phyloP scores from a whole-genome alignment of 75 land plant genomes.

The Isoetes taiwanensis region DNA sequence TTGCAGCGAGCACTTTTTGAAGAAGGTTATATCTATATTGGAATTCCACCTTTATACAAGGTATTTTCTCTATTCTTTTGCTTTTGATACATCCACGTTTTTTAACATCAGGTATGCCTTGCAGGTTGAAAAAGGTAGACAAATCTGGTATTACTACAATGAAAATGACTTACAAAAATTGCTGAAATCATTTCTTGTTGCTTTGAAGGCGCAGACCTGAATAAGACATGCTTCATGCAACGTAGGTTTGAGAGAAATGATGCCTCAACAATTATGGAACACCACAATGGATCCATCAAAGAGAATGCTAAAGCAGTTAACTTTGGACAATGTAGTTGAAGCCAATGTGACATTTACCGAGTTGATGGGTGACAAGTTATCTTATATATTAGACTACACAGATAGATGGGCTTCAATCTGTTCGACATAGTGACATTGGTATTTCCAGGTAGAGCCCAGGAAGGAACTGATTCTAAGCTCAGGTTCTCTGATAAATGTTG shows the following conservation, averaged over 20 bases:
- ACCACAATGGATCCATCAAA: slow-evolving; percentile 78
- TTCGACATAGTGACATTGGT: neutral
- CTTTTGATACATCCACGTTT: too few species aligned
- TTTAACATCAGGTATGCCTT: too few species aligned
- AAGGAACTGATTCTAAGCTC: slow-evolving; percentile 66
- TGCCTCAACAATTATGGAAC: slow-evolving; percentile 94
- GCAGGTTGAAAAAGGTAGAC: slow-evolving; percentile 94
- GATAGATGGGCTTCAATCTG: too few species aligned
- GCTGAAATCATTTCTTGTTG: slow-evolving; percentile 50
- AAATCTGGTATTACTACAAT: slow-evolving; percentile 69
- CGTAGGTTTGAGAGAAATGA: slow-evolving; percentile 99
- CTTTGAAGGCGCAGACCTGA: too few species aligned
- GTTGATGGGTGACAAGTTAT: slow-evolving; percentile 85
- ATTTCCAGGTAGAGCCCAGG: slow-evolving; percentile 58
- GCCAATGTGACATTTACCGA: slow-evolving; percentile 74
- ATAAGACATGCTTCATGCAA: too few species aligned
- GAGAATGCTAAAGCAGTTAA: slow-evolving; percentile 68
- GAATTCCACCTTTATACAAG: slow-evolving; percentile 97
- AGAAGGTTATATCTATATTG: slow-evolving; percentile 87
- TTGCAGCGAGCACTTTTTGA: slow-evolving; percentile 85
- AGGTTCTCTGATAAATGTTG: slow-evolving; percentile 39
- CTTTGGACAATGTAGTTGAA: slow-evolving; percentile 87
- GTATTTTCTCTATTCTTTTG: too few species aligned
- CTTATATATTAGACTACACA: neutral
- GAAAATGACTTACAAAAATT: slow-evolving; percentile 56